Conservation (phyloP, 495 filamentous ascomycete genomes). For the Aspergillus conjunctus region DNA sequence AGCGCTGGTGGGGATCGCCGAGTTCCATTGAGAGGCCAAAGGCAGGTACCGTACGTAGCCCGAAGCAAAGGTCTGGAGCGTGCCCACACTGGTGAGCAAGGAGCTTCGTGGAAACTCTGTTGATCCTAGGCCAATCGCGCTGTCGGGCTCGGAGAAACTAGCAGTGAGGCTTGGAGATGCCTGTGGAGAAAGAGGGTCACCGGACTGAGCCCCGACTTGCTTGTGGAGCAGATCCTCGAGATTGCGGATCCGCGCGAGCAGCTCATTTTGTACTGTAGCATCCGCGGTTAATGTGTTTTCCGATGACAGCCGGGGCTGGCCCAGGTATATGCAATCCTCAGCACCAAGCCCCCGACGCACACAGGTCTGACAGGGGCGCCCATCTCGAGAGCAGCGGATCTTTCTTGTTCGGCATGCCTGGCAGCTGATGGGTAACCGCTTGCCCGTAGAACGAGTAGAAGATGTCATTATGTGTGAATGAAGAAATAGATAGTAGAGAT, state of each 20-base stretch:
- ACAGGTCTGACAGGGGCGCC: conserved; percentile 46
- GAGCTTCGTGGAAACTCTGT: conserved; percentile 25
- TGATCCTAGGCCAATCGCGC: conserved; percentile 23
- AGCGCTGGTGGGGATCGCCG: conserved; percentile 31
- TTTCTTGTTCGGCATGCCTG: conserved; percentile 46
- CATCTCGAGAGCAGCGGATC: conserved; percentile 46
- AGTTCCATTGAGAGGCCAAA: conserved; percentile 41
- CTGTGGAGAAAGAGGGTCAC: conserved; percentile 34
- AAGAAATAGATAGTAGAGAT: neutral
- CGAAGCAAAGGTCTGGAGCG: conserved; percentile 37
- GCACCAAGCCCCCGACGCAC: conserved; percentile 43
- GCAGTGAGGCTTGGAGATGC: conserved; percentile 35
- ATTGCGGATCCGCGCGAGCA: conserved; percentile 42
- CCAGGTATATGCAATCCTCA: conserved; percentile 47
- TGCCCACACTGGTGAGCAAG: conserved; percentile 33
- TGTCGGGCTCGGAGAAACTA: conserved; percentile 38
- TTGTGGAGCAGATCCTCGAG: conserved; percentile 43
- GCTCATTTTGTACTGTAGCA: conserved; percentile 35
- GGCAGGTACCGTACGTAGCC: conserved; percentile 48
- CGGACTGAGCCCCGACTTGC: conserved; percentile 30
- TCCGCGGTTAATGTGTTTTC: conserved; percentile 34
- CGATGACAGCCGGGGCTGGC: conserved; percentile 42
- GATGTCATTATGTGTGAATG: conserved; percentile 15
- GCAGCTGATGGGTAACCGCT: conserved; percentile 46
- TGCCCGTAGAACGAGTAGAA: conserved; percentile 33